phyloP scores from a whole-genome alignment of 208 protist genomes.

The Trypanosoma caninum region DNA sequence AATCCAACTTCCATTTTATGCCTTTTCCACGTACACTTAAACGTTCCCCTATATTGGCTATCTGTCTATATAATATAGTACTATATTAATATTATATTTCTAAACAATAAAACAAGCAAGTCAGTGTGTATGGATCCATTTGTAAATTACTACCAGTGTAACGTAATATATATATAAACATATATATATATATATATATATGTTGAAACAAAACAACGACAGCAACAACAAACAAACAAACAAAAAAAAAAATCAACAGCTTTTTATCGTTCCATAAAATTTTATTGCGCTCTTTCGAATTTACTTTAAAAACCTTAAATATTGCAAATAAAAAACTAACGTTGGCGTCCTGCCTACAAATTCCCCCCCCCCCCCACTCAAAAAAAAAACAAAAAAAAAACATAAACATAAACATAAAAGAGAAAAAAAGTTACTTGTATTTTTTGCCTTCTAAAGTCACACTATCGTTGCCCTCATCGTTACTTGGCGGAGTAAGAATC shows the following conservation, averaged over 20 bases:
- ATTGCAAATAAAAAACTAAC: no score
- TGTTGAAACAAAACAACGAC: background rate
- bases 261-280: no score
- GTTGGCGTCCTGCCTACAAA: no score
- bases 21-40: background rate
- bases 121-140: background rate
- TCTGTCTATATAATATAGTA: no score
- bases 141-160: background rate
- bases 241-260: background rate
- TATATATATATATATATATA: background rate
- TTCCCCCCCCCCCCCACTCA: background rate
- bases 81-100: no score
- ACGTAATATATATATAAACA: background rate
- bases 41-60: background rate
- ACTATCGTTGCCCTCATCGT: background rate
- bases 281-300: no score
- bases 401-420: background rate
- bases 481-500: slow-evolving; percentile 18
- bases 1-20: slow-evolving; percentile 20
- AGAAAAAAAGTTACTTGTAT: no score
- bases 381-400: background rate
- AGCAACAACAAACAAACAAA: background rate
- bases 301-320: no score
- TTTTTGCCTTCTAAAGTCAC: background rate
- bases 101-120: no score